Evolutionary conservation across 805 yeast genomes (phyloP).

Genomic region (Suhomyces pyralidae): DNA sequence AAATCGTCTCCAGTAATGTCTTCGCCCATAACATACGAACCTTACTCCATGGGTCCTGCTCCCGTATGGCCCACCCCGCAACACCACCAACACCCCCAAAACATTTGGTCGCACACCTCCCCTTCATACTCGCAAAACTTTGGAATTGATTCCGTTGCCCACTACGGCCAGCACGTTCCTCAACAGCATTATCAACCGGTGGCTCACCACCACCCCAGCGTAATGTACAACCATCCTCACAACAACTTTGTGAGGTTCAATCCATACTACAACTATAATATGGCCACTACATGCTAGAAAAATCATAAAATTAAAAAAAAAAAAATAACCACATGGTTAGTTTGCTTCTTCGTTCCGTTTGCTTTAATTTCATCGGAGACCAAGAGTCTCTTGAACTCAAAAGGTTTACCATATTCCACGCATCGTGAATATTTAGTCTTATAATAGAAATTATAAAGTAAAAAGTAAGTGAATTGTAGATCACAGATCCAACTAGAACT

Average conservation of each 20-base stretch:
- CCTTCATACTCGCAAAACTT: constrained; percentile 15
- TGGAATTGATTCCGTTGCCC: constrained; percentile 17
- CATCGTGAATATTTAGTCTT: too few relatives aligned
- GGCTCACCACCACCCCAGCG: background rate
- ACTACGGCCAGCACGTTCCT: constrained; percentile 3
- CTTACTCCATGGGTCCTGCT: background rate
- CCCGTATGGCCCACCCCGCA: constrained; percentile 4
- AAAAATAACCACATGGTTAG: background rate
- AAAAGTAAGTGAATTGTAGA: too few relatives aligned
- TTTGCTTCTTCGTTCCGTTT: background rate
- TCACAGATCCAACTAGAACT: too few relatives aligned
- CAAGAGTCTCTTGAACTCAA: background rate
- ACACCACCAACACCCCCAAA: constrained; percentile 4
- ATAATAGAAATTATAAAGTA: background rate
- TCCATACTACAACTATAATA: constrained; percentile 35
- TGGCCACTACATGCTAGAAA: constrained; percentile 23
- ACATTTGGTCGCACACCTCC: constrained; percentile 27
- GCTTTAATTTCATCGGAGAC: background rate
- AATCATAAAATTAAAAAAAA: background rate
- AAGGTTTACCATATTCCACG: background rate
- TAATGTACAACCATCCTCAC: constrained; percentile 8
- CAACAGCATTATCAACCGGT: constrained; percentile 1
- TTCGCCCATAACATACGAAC: constrained; percentile 22
- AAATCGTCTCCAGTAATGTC: constrained; percentile 25
- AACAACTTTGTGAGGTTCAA: constrained; percentile 32